Evolutionary conservation across 2,329 filamentous ascomycete genomes (phyloP).

Genomic region (Drechslerella stenobrocha): DNA sequence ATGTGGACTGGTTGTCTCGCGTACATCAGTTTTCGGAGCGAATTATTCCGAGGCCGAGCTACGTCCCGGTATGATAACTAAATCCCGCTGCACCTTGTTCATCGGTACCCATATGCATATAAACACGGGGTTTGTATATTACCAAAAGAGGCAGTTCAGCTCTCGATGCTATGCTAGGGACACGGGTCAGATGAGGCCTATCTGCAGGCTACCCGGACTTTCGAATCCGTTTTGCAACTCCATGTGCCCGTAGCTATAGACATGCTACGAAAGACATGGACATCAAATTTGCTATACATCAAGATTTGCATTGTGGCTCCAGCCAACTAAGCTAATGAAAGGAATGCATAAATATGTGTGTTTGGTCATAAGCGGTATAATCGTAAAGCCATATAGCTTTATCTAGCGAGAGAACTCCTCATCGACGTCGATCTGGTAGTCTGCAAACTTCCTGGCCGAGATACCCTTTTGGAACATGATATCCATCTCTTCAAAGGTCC

Average conservation of each 20-base stretch:
- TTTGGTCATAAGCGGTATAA: slow-evolving; percentile 22
- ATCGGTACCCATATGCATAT: no score
- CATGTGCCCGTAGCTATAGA: no score
- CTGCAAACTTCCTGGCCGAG: slow-evolving; percentile 56
- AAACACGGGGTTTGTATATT: no score
- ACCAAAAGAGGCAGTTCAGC: no score
- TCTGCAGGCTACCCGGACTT: no score
- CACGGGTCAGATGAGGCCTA: no score
- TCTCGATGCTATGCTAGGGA: no score
- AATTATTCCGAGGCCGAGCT: slow-evolving; percentile 20
- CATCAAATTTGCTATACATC: not conserved
- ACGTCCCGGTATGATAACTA: no score
- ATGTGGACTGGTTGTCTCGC: no score
- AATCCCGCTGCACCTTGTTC: no score
- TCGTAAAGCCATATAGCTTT: not conserved
- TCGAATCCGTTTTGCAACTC: no score
- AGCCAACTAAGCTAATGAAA: slow-evolving; percentile 34
- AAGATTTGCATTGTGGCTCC: slow-evolving; percentile 11
- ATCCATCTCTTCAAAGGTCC: slow-evolving; percentile 59
- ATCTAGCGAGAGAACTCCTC: slow-evolving; percentile 50
- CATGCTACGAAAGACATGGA: not conserved
- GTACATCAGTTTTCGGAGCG: slow-evolving; percentile 11
- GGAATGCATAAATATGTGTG: no score
- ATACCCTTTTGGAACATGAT: slow-evolving; percentile 57
- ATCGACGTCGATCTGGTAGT: slow-evolving; percentile 55